Base-by-base conservation (phyloP, 164 flowering plant genomes). In the Echeveria elegans region DNA sequence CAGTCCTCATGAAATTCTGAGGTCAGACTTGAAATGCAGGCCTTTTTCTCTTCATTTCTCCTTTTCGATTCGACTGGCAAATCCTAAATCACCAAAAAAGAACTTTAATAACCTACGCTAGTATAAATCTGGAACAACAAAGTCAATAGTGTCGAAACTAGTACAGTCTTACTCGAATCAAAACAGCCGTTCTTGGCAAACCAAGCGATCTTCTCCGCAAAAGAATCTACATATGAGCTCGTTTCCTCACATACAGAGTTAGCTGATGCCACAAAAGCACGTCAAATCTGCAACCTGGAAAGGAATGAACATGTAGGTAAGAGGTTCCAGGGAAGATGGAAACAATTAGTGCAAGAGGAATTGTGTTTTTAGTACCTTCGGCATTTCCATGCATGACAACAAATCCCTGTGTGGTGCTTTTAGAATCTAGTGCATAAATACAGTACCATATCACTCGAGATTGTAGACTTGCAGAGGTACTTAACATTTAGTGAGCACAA, bases 351-450 rank as follows among this genome's bases (percentile, higher is more conserved):
- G 9, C 4, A 10, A 59, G 30, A 28, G 53, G 2, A 16, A 29
- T 19, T 61, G 16, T 47, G 9, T 40, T 48, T 30, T 15, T 31
- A 61, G 40, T 85, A 91, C 98, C 97, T 95, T 95, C 3, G 88
- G 97, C 97, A 95, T 85, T 76, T 89, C 99, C 83, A 95, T 83
- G 77, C 97, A 92, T 10, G 96, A 71, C 45, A 74, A 34, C 40
- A 95, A 70, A 80, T 95, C 91, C 40, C 96, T 96, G 78, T 92
- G 83, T 72, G 99, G 99, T 70, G 99, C 99, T 80, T 82, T 84
- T 74, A 95, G 65, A 29, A 95, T 79, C 98, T 94, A 66, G n/a
- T 45, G 43, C 24, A 73, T 23, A 69, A 14, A 68, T 26, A 23
- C 18, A 67, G 29, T 34, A 68, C 10, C 14, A 34, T 26, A 24